Base-by-base conservation (phyloP, 2,329 filamentous ascomycete genomes). In the Fusarium verticillioides region DNA sequence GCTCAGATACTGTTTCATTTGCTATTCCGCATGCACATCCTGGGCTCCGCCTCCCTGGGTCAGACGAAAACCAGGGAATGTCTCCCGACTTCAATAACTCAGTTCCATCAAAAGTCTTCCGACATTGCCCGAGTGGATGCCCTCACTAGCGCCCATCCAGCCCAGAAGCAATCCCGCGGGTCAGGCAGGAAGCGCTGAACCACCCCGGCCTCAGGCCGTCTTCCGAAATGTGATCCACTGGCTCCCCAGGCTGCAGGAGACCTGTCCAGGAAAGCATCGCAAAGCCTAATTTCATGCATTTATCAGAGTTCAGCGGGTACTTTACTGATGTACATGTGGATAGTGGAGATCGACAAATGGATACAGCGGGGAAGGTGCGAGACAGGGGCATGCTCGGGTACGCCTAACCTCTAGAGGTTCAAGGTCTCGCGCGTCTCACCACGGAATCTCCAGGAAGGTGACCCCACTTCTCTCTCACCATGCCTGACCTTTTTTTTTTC, bases 331-430 rank as follows among this genome's bases (percentile, higher is more conserved):
- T 61, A 43, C 49, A 52, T 46, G 60, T 57, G 43, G 66, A 43
- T 54, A 30, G 54, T 60, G 66, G 63, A 50, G 57, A 66, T 69
- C 44, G 32, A 21, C 30, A 11, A 42, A 39, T 62, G 66, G 66
- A 53, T 66, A 37, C 61, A 63, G 44, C 60, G 68, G 70, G 70
- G 69, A 68, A 73, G 52, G 69, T 58, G 60, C 42, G 47, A 56
- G 39, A 65, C 65, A 69, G 72, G 72, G 73, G 60, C 56, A 50
- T 62, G 58, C 70, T 78, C 76, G 74, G 76, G 74, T 76, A 67
- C 76, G 74, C 76, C 76, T 77, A 77, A 78, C 76, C 76, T 77
- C 76, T 78, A 78, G 73, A 74, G 76, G 76, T 75, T 77, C 76
- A 70, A 77, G 76, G 76, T 78, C 70, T 77, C 69, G 52, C 66